Evolutionary conservation across 2,329 filamentous ascomycete species (phyloP), one percentile per base, ranked within the genome.

Genomic region (Thelonectria olida): DNA sequence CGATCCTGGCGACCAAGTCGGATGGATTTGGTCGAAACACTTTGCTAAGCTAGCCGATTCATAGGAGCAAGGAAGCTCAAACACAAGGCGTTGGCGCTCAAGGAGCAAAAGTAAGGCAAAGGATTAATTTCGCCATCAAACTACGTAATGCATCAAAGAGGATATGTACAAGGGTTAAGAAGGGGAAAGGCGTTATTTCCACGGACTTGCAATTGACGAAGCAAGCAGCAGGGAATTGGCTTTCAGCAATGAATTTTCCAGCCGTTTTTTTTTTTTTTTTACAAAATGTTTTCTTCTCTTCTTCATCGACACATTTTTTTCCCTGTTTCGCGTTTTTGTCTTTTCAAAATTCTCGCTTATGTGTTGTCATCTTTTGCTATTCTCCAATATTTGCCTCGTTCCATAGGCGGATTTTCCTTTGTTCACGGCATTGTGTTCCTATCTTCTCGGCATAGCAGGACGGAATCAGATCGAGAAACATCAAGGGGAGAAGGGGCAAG

Each of bases 21-120:
- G 96, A 52, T 99, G 96, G 96, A 97, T 99, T 72, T 99, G 96
- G 96, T 97, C 94, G 72, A 97, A 97, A 78, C 96, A 99, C 80
- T 99, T 99, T 82, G 91, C 91, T 54, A 88, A 86, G 74, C 73
- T 88, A 65, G 85, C 85, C 49, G 86, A 88, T 72, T 78, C 79
- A 55, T 82, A 75, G 61, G 51, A 52, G 34, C 54, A 48, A 62
- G 28, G 39, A 61, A 52, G 48, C 31, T 36, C 42, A 48, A 42
- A 52, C 31, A 34, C 31, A 42, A 54, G 63, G 52, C 56, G 58
- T 64, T 62, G 54, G 54, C 55, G 58, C 54, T 49, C 56, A 61
- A 58, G 67, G 45, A 54, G 44, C 49, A 57, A 61, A 60, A 64
- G 45, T 45, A 45, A 53, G 44, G 55, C 49, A 50, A 56, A 49